These are phyloP conservation scores for Suhomyces xylopsoci DNA, from an alignment of 805 yeast species.

Conservation along the genomic window DNA sequence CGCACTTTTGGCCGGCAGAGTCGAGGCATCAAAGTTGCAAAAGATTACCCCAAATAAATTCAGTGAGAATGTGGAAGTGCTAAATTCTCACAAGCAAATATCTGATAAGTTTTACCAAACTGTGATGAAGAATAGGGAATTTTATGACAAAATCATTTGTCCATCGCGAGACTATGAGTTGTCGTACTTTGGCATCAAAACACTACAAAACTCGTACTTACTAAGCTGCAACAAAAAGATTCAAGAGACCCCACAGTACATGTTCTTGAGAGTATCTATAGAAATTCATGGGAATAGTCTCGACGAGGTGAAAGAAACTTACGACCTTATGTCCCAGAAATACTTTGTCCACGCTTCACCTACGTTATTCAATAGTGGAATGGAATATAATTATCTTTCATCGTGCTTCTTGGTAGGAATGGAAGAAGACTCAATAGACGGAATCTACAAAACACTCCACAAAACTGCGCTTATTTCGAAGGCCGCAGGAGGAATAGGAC, in stretches of 20 bases:
- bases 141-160: conserved; percentile 69
- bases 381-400: conserved; percentile 79
- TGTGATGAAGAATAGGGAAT: conserved; percentile 62
- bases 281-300: conserved; percentile 81
- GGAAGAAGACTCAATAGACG: conserved; percentile 63
- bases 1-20: conserved; percentile 35
- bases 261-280: conserved; percentile 86
- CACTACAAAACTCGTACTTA: conserved; percentile 85
- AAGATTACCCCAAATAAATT: conserved; percentile 18
- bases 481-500: conserved; percentile 63
- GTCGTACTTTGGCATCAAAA: conserved; percentile 86
- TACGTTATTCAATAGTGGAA: conserved; percentile 90
- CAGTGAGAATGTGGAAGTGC: conserved; percentile 18
- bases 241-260: conserved; percentile 90
- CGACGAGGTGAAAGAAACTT: conserved; percentile 71
- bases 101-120: conserved; percentile 61
- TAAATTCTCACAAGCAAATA: not conserved
- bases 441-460: conserved; percentile 59
- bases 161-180: conserved; percentile 75
- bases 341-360: conserved; percentile 95
- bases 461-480: conserved; percentile 61
- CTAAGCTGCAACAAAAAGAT: conserved; percentile 49
- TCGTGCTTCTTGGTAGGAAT: conserved; percentile 82
- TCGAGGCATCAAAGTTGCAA: conserved; percentile 31
- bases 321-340: conserved; percentile 80